Base-by-base conservation (phyloP, 2,329 filamentous ascomycete species). In the Grosmannia penicillata region DNA sequence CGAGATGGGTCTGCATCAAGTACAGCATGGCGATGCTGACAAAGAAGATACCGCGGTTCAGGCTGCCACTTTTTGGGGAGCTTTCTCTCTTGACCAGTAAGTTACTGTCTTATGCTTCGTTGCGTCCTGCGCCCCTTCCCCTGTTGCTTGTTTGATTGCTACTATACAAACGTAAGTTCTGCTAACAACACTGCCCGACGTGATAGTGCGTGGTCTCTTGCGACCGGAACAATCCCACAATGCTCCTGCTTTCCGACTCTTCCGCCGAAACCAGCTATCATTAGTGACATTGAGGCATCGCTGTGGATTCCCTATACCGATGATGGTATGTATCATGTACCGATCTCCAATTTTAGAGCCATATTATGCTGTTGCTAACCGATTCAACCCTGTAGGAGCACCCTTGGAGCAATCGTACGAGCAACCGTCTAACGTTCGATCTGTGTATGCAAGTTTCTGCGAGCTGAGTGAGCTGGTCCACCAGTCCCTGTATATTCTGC, bases 401-500 rank as follows among this genome's bases (percentile, higher is more conserved):
- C 67, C 68, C 8, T 48, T 73, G 15, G 66, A 72, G 43, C 62
- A 63, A 36, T 70, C 69, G 3, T 72, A 63, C 47, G 63, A 73
- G 44, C 76, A 78, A 46, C 72, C 74, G 0, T 79, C 72, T 4
- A 79, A 82, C 43, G 75, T 83, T 24, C 65, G 78, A 19, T 77
- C 75, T 2, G 71, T 79, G 6, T 78, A 74, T 52, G 75, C 72
- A 53, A 72, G 77, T 46, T 78, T 83, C 47, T 80, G 76, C 50
- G 74, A 78, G 49, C 65, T 86, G 36, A 82, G 77, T 44, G 78
- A 84, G 55, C 68, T 85, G 1, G 74, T 83, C 1, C 81, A 82
- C 52, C 70, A 80, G 47, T 78, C 76, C 23, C 63, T 82, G 17
- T 79, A 78, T 50, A 68, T 80, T 28, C 67, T 84, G n/a, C 80